Base-by-base conservation (phyloP, 1,284 basidiomycete species). In the Porodaedalea pini region DNA sequence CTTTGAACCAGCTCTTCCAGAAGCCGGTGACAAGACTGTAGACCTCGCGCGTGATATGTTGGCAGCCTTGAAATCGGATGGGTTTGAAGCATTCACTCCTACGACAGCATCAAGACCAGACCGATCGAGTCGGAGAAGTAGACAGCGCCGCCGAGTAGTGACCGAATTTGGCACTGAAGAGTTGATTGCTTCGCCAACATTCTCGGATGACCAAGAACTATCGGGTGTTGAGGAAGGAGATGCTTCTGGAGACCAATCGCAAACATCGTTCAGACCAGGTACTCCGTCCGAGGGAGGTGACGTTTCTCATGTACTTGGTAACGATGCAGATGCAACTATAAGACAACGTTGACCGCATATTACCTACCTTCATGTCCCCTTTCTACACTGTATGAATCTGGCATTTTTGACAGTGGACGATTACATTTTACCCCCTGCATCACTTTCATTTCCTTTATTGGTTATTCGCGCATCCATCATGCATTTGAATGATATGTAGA, bases 41-140 rank as follows among this genome's bases (percentile, higher is more conserved):
- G 79, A 84, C 58, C 73, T 81, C 51, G 90, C 90, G 6, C 80
- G 80, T 51, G 81, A 86, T 63, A 87, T 92, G 86, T 69, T 92
- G 56, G 86, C 86, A 8, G 79, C 78, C 43, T 75, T 92, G 36
- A 78, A 90, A 67, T 81, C 83, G 4, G 80, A 84, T 62, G 85
- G 83, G 0, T 78, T 78, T 59, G 66, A 61, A 37, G 60, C 66
- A 2, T 65, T 68, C 29, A 54, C 65, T n/a, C 70, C 75, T 31
- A 63, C 66, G 13, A 71, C 74, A 15, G 67, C 74, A n/a, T 66
- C 68, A 3, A 58, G 62, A 3, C 51, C 67, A 19, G 40, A 56
- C 10, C 39, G 58, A 3, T 32, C 29, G 10, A 37, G 40, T 6
- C 80, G 3, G 61, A 65, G n/a, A 62, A 70, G 29, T 29, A 48